These are phyloP conservation scores for Xanthoparmelia taractica DNA, from an alignment of 495 filamentous ascomycete genomes.

Conservation along the genomic window DNA sequence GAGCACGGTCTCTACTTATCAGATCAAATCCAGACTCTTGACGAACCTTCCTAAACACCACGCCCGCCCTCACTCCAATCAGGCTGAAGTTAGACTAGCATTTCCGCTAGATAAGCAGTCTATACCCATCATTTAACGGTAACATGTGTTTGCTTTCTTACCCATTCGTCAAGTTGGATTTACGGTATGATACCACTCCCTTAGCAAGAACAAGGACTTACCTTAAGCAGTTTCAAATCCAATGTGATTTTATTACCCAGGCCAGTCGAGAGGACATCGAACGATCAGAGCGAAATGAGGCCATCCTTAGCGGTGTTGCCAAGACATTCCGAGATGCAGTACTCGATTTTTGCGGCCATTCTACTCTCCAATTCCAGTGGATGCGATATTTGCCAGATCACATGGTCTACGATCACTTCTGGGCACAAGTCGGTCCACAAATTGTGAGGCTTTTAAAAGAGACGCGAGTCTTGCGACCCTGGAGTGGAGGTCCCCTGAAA, in stretches of 20 bases:
- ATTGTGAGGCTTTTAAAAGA: background rate
- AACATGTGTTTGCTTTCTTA: constrained; percentile 36
- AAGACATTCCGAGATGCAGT: constrained; percentile 27
- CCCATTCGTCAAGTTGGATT: constrained; percentile 33
- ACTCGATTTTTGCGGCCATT: constrained; percentile 26
- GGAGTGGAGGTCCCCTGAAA: constrained; percentile 13
- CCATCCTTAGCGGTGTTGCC: constrained; percentile 23
- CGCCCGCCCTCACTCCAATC: background rate
- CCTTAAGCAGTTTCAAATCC: constrained; percentile 39
- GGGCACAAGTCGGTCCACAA: background rate
- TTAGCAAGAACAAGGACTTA: background rate
- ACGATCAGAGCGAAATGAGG: constrained; percentile 21
- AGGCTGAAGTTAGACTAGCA: constrained; percentile 33
- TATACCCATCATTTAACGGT: constrained; percentile 25
- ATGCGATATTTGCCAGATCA: constrained; percentile 26
- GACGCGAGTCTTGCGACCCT: constrained; percentile 11
- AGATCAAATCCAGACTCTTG: background rate
- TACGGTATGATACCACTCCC: constrained; percentile 2
- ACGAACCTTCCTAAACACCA: background rate
- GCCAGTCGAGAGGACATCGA: constrained; percentile 39
- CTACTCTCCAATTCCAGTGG: constrained; percentile 27
- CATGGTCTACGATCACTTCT: constrained; percentile 2
- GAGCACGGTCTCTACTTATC: background rate
- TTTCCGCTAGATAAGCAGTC: constrained; percentile 33
- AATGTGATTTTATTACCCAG: constrained; percentile 40